Conservation (phyloP, 169 alveolate species). For the Plasmodium fragile region DNA sequence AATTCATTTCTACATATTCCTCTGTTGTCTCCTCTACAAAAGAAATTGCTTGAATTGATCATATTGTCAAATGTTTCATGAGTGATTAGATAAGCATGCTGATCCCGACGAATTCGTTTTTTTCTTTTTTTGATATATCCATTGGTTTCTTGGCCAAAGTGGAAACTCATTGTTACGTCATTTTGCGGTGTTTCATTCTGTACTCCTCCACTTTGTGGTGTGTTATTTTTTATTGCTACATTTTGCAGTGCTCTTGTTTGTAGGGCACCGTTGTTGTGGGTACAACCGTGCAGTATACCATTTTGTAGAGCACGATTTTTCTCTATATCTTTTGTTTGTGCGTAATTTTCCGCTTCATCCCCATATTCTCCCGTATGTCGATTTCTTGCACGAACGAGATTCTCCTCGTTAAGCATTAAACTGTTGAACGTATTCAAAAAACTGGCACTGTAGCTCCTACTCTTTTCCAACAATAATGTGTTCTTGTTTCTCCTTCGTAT, state of each 20-base stretch:
- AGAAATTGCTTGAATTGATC: conserved; percentile 9
- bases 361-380: not conserved
- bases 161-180: not conserved
- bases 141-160: not conserved
- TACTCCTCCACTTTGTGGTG: not conserved
- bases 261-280: not conserved
- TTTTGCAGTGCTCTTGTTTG: not conserved
- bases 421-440: conserved; percentile 26
- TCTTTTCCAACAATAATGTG: not conserved
- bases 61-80: not conserved
- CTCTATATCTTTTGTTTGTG: not conserved
- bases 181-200: too few relatives aligned
- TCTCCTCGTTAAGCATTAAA: conserved; percentile 6
- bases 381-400: not conserved
- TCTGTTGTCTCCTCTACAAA: conserved; percentile 2
- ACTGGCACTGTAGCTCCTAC: conserved; percentile 41
- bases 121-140: not conserved
- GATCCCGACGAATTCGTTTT: not conserved
- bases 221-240: not conserved
- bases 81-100: not conserved
- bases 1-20: conserved; percentile 7
- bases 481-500: not conserved
- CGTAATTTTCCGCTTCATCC: not conserved
- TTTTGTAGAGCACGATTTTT: not conserved
- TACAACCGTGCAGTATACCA: not conserved